These are phyloP conservation scores for Corylus avellana DNA, from an alignment of 306 rosid genomes.

Conservation along the genomic window DNA sequence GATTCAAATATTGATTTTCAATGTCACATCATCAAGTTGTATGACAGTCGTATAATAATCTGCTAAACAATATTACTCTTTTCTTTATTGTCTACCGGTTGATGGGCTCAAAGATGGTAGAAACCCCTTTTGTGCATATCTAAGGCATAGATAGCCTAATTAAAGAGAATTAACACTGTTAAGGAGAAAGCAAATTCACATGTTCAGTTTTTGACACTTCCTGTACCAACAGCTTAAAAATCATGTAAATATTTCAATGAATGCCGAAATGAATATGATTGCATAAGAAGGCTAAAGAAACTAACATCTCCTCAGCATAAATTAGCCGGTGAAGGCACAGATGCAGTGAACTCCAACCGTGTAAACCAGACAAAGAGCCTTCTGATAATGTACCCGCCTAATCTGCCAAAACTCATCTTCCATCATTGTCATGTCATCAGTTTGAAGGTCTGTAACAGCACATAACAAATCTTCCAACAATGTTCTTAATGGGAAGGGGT, in stretches of 20 bases:
- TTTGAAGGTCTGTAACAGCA: constrained; percentile 41
- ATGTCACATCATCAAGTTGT: no score
- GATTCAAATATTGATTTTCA: no score
- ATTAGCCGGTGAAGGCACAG: neutral
- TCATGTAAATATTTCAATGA: neutral
- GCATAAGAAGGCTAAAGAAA: neutral
- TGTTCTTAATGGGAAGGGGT: constrained; percentile 43
- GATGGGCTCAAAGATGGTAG: neutral
- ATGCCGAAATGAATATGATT: no score
- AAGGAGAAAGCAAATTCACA: neutral
- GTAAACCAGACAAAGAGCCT: neutral
- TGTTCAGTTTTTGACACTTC: neutral
- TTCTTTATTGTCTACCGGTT: neutral
- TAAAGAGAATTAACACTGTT: neutral
- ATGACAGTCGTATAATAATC: no score
- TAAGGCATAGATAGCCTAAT: neutral
- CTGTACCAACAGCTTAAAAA: neutral
- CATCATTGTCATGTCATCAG: neutral
- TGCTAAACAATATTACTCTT: no score
- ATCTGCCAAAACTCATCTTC: constrained; percentile 8
- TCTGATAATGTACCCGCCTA: neutral
- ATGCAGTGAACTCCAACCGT: neutral
- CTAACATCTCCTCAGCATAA: neutral
- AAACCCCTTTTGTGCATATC: neutral
- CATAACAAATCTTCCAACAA: constrained; percentile 49